phyloP scores from a whole-genome alignment of 2,329 filamentous ascomycete species.

The Xylaria sp. region DNA sequence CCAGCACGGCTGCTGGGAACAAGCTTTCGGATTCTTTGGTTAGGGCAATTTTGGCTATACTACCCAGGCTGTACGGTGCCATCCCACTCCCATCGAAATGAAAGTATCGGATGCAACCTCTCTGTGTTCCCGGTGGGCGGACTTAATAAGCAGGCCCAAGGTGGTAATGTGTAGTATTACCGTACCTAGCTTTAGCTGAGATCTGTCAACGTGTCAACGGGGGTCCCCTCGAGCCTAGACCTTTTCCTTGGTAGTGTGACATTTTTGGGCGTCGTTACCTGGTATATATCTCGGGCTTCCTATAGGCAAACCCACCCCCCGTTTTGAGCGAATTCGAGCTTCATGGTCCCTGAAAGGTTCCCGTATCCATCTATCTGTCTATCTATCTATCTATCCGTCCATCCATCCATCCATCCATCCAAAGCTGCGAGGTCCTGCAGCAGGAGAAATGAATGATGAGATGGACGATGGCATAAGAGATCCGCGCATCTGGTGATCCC shows the following conservation, averaged over 20 bases:
- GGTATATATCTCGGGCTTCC: not conserved
- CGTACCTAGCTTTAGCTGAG: constrained; percentile 27
- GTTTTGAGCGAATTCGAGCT: not conserved
- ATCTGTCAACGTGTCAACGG: constrained; percentile 28
- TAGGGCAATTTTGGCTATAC: constrained; percentile 31
- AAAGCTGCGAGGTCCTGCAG: too few relatives aligned
- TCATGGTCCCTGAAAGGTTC: not conserved
- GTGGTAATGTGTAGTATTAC: not conserved
- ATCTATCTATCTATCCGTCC: not conserved
- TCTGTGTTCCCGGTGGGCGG: constrained; percentile 23
- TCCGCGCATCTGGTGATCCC: constrained; percentile 29
- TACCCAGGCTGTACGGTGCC: constrained; percentile 23
- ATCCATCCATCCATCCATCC: not conserved
- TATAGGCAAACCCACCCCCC: not conserved
- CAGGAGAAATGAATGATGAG: not conserved
- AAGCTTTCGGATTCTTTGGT: constrained; percentile 36
- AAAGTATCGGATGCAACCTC: constrained; percentile 32
- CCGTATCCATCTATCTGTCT: not conserved
- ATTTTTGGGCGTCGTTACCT: constrained; percentile 5
- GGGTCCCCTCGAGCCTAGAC: constrained; percentile 29
- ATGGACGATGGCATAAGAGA: constrained; percentile 15
- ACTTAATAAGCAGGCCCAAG: constrained; percentile 4
- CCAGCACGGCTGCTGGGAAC: constrained; percentile 27
- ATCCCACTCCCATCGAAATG: constrained; percentile 25
- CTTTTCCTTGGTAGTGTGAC: constrained; percentile 28